Evolutionary conservation across 208 protist genomes (phyloP).

Genomic region (Crithidia acanthocephali): DNA sequence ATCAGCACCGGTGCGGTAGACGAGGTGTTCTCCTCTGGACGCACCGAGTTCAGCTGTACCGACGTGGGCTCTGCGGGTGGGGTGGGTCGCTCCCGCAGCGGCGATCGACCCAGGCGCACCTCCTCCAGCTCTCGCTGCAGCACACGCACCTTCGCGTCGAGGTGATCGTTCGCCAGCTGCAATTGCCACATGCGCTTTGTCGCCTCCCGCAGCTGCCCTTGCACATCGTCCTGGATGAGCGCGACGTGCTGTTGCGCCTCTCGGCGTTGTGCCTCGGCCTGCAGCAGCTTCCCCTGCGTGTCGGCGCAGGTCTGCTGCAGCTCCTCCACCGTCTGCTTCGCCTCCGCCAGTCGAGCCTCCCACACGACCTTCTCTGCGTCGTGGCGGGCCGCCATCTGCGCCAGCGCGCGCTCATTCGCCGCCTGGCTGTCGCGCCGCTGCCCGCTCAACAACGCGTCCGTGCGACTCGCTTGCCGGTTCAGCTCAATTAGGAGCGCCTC

Average conservation of each 20-base stretch:
- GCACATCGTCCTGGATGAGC: conserved; percentile 8
- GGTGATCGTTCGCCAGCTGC: conserved; percentile 44
- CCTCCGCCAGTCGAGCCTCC: background rate
- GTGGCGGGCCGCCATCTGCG: conserved; percentile 32
- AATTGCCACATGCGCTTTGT: conserved; percentile 34
- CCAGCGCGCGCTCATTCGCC: conserved; percentile 22
- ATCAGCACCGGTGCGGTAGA: background rate
- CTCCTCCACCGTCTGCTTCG: background rate
- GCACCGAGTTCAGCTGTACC: background rate
- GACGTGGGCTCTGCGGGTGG: background rate
- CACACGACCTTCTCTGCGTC: conserved; percentile 22
- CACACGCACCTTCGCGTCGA: conserved; percentile 37
- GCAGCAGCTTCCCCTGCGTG: background rate
- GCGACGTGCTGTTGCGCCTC: conserved; percentile 13
- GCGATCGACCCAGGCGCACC: conserved; percentile 10
- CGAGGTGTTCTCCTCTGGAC: too few relatives aligned
- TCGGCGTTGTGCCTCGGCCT: background rate
- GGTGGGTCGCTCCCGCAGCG: background rate
- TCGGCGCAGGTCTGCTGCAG: background rate
- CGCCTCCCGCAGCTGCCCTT: conserved; percentile 26
- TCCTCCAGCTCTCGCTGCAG: conserved; percentile 44
- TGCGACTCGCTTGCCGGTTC: conserved; percentile 1
- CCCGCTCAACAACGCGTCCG: conserved; percentile 3
- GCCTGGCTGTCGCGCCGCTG: conserved; percentile 25
- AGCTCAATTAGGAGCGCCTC: conserved; percentile 15